Evolutionary conservation across 2,329 filamentous ascomycete species (phyloP).

Genomic region (Microcyclosporella mali): DNA sequence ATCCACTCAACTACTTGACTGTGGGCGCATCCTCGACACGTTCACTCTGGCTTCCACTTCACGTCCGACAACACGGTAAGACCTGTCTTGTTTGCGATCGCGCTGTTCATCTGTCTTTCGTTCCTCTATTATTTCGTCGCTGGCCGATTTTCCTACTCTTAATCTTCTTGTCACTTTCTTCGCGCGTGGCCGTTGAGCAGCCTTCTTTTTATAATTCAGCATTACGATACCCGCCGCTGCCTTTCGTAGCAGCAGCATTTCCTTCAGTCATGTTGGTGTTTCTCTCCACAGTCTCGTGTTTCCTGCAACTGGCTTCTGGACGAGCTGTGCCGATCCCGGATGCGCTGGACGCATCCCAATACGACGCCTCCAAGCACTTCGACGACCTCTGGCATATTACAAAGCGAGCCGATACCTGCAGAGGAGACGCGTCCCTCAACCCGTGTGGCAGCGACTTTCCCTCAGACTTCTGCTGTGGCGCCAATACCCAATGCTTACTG

Average conservation of each 20-base stretch:
- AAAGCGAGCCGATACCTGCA: constrained; percentile 41
- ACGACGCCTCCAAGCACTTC: constrained; percentile 11
- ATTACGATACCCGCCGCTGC: constrained; percentile 13
- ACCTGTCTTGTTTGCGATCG: constrained; percentile 11
- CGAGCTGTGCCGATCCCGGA: constrained; percentile 24
- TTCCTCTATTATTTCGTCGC: constrained; percentile 7
- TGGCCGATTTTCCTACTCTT: neutral
- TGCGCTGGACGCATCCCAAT: constrained; percentile 12
- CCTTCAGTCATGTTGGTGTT: constrained; percentile 12
- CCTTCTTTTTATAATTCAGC: constrained; percentile 4
- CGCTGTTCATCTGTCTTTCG: constrained; percentile 10
- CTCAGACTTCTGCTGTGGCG: constrained; percentile 60
- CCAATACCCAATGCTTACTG: constrained; percentile 49
- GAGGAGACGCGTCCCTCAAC: constrained; percentile 41
- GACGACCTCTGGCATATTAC: constrained; percentile 17
- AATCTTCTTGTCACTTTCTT: constrained; percentile 3
- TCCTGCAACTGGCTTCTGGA: constrained; percentile 15
- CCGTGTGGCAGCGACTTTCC: constrained; percentile 55
- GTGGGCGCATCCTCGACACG: constrained; percentile 12
- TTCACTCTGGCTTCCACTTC: constrained; percentile 10
- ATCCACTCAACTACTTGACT: constrained; percentile 10
- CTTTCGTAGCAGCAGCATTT: constrained; percentile 8
- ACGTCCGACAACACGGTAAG: constrained; percentile 12
- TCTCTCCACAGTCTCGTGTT: constrained; percentile 28
- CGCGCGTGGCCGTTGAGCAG: constrained; percentile 10